A percentile compares a stretch with the other conserved stretches of the same genome.
Evolutionary conservation across 306 rosid genomes (phyloP).

Genomic region (Cucurbita argyrosperma): DNA sequence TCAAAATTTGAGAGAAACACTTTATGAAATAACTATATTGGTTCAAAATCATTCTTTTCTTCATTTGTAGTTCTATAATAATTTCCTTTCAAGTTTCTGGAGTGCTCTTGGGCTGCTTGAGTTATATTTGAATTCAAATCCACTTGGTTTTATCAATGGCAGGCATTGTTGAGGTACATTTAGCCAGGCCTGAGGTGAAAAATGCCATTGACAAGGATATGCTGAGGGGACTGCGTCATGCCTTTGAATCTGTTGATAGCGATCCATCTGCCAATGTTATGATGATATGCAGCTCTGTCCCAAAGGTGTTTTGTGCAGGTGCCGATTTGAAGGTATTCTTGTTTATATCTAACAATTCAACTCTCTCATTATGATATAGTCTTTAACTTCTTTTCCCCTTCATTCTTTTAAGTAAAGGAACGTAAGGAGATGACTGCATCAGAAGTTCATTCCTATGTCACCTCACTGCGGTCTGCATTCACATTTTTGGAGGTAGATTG

Average conservation of each 20-base stretch:
- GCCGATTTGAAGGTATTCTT: conserved; percentile 45
- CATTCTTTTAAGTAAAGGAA: conserved; percentile 45
- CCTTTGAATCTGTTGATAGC: conserved; percentile 38
- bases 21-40: background rate
- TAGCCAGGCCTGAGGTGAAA: conserved; percentile 54
- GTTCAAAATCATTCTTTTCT: background rate
- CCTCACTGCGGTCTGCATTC: conserved; percentile 56
- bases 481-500: conserved; percentile 52
- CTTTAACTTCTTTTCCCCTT: background rate
- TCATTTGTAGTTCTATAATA: background rate
- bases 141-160: background rate
- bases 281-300: conserved; percentile 58
- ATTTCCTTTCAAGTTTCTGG: background rate
- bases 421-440: conserved; percentile 45
- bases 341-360: background rate
- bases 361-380: background rate
- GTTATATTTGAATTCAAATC: background rate
- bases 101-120: background rate
- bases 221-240: conserved; percentile 36
- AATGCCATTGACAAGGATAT: conserved; percentile 79
- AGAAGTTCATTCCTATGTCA: conserved; percentile 46
- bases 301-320: conserved; percentile 56
- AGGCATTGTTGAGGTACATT: conserved; percentile 63
- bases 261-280: conserved; percentile 48
- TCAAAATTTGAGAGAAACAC: no score